phyloP scores from a whole-genome alignment of 1,139 yeast genomes.

The Candida tetrigidarum region DNA sequence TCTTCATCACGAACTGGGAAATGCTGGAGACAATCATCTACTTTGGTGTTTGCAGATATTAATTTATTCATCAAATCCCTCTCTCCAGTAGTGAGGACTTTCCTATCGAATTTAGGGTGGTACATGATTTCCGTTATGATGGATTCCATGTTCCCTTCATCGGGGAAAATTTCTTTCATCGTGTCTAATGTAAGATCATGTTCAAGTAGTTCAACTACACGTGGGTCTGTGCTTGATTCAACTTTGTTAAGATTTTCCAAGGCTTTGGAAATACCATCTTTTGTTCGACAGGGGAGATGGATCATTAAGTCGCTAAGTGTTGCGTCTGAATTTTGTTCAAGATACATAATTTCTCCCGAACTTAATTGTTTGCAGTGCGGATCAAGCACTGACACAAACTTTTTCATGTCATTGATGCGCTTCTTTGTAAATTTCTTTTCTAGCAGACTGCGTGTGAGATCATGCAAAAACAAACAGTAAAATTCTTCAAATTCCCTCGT shows the following conservation, averaged over 20 bases:
- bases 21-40: conserved; percentile 16
- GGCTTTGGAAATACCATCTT: neutral
- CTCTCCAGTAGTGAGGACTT: conserved; percentile 22
- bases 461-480: conserved; percentile 1
- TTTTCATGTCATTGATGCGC: conserved; percentile 1
- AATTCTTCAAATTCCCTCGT: neutral
- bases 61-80: conserved; percentile 15
- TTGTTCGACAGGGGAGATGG: neutral
- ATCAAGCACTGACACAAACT: neutral
- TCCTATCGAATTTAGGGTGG: conserved; percentile 10
- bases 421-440: conserved; percentile 3
- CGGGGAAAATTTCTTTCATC: conserved; percentile 14
- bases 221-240: neutral
- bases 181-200: conserved; percentile 17
- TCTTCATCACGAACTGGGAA: conserved; percentile 20
- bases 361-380: neutral
- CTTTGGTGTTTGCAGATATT: conserved; percentile 9
- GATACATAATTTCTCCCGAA: conserved; percentile 2
- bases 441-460: too few species aligned
- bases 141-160: conserved; percentile 12
- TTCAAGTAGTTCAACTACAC: neutral
- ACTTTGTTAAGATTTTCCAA: neutral
- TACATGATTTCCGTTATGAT: conserved; percentile 11
- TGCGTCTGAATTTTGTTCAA: neutral
- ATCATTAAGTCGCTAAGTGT: neutral